These are phyloP conservation scores for Neurospora sp. DNA, from an alignment of 495 filamentous ascomycete species.

Conservation along the genomic window DNA sequence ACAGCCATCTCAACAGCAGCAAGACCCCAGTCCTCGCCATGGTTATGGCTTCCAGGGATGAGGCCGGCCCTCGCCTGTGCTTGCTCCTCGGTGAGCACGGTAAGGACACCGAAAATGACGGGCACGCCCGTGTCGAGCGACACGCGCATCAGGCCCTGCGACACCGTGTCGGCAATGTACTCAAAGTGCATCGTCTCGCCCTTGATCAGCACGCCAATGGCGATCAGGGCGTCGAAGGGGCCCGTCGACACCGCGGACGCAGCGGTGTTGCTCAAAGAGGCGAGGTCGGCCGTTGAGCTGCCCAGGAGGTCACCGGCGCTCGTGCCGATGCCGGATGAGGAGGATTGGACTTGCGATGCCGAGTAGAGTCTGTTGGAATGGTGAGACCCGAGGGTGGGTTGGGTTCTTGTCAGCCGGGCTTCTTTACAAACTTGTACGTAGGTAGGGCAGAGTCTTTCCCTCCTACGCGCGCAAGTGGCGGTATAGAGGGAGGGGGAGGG, in stretches of 20 bases:
- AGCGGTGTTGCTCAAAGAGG: slow-evolving; percentile 16
- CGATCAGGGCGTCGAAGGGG: slow-evolving; percentile 87
- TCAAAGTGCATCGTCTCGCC: slow-evolving; percentile 98
- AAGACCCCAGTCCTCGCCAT: slow-evolving; percentile 82
- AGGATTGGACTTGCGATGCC: slow-evolving; percentile 77
- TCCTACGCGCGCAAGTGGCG: background rate
- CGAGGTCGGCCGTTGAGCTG: slow-evolving; percentile 53
- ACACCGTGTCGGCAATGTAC: slow-evolving; percentile 88
- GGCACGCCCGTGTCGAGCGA: slow-evolving; percentile 81
- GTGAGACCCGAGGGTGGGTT: background rate
- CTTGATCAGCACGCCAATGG: slow-evolving; percentile 94
- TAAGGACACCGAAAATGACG: slow-evolving; percentile 87
- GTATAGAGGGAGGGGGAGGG: background rate
- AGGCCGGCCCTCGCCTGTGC: slow-evolving; percentile 79
- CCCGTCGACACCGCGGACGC: slow-evolving; percentile 30
- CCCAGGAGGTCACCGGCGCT: slow-evolving; percentile 75
- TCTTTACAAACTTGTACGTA: background rate
- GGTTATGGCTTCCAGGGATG: slow-evolving; percentile 56
- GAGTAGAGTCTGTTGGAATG: slow-evolving; percentile 58
- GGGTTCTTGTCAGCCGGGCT: background rate
- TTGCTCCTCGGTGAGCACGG: slow-evolving; percentile 80
- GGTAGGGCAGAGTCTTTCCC: background rate
- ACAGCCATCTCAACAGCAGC: slow-evolving; percentile 65
- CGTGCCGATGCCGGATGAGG: slow-evolving; percentile 47
- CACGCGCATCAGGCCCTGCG: slow-evolving; percentile 86